Base-by-base conservation (phyloP, 768 basidiomycete species). In the Trametes sanguinea region DNA sequence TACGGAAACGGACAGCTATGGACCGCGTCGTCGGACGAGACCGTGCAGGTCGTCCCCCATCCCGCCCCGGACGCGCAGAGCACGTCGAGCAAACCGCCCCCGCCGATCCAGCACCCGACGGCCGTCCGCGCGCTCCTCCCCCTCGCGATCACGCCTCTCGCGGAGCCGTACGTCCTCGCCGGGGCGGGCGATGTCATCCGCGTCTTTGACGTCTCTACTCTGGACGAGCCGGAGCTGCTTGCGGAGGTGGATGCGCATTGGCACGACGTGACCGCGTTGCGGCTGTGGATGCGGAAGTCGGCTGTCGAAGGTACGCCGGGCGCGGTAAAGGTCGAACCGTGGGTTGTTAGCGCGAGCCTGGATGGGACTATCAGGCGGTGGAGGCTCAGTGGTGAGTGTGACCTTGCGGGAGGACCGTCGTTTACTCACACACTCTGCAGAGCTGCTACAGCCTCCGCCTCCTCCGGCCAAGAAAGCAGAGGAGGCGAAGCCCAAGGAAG, bases 11-110 rank as follows among this genome's bases (percentile, higher is more conserved):
- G 81, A 1, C 81, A 89, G n/a, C 76, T 98, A 22, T 98, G 95
- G 95, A 94, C 91, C 97, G 97, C 90, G 10, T 98, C 97, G 13
- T 80, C 90, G 13, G 97, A 99, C 72, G 90, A 94, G 44, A 90
- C 91, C 0, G 87, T 89, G 1, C 86, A 89, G 61, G 78, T 92
- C 10, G 72, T 83, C 4, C 72, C 80, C 14, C 80, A 84, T 63
- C 77, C 78, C 16, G 67, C 77, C 58, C 66, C 39, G 40, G 40
- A 37, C 56, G 13, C 7, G 57, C 37, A 57, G 17, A 39, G 35
- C 56, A 27, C 45, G 67, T 55, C 65, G 55, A 43, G 67, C 51
- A 57, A 77, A 69, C 78, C 74, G 30, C 76, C 71, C 63, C 84
- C 77, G 61, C 82, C 79, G n/a, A 84, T 86, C 70, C 67, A 72